Base-by-base conservation (phyloP, 208 protist species). In the Leishmania turanica region DNA sequence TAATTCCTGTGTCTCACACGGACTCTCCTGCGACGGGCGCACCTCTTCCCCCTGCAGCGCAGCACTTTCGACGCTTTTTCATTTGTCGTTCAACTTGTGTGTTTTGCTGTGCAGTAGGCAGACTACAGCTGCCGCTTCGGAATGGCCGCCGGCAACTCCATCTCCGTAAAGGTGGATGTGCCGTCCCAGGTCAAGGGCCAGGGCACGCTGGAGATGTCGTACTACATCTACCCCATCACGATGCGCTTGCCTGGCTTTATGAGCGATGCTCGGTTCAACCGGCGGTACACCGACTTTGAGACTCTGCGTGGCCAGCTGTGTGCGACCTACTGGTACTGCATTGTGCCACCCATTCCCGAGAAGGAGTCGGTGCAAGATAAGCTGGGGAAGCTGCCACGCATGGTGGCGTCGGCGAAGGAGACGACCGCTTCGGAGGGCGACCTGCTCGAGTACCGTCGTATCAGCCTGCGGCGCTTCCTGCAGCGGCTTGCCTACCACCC, bases 221-320 rank as follows among this genome's bases (percentile, higher is more conserved):
- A 97, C 89, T 97, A 92, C 88, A 81, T 83, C 24, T 98, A 98
- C 80, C 83, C 87, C 17, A 88, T 98, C 71, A 88, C 82, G 7
- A 80, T 91, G 68, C 90, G 80, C 0, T 83, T 94, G 8, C 84
- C 79, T 21, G 77, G 78, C 0, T 81, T 90, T 78, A 71, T 87
- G 85, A 85, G 74, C 53, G 80, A 86, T 31, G 75, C 68, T 34
- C 65, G 75, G 15, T 91, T 89, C 56, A 85, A 82, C 71, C 91
- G 96, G 37, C 91, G 96, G 45, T 98, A 98, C 84, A 94, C 84
- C 65, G 96, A 98, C 86, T 98, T 98, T 75, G 91, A 95, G 76
- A 83, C 88, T 78, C 88, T 98, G 34, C 91, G 93, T 51, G 82
- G 85, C 9, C 90, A 93, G 78, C 85, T 98, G 21, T 80, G 80